Evolutionary conservation across 805 yeast species (phyloP).

Genomic region (Starmerella gropengiesseri): DNA sequence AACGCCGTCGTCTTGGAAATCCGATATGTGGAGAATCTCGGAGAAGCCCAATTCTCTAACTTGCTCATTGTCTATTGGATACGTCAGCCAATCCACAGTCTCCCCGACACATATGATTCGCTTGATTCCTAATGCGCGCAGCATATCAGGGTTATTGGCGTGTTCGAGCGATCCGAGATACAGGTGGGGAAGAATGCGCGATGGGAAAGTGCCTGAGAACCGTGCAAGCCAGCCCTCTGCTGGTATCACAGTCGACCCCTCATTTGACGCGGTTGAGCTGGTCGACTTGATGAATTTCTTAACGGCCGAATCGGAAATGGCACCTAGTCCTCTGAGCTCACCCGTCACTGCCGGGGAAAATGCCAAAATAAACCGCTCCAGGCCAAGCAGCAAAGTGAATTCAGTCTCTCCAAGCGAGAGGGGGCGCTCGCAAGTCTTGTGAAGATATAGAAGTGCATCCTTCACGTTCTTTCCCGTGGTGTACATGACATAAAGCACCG

Average conservation of each 20-base stretch:
- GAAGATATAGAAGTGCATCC: slow-evolving; percentile 5
- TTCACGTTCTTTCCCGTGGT: neutral
- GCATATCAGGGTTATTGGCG: slow-evolving; percentile 59
- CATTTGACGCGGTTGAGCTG: neutral
- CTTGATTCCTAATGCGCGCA: slow-evolving; percentile 54
- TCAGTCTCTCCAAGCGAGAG: neutral
- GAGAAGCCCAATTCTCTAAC: slow-evolving; percentile 1
- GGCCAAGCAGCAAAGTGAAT: neutral
- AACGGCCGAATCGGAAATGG: neutral
- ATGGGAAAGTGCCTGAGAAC: slow-evolving; percentile 64
- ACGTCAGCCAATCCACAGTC: slow-evolving; percentile 48
- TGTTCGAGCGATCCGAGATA: slow-evolving; percentile 77
- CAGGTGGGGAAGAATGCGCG: slow-evolving; percentile 68
- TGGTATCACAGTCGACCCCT: neutral
- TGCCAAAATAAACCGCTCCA: neutral
- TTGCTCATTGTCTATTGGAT: slow-evolving; percentile 8
- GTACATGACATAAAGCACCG: slow-evolving; percentile 38
- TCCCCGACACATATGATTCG: slow-evolving; percentile 85
- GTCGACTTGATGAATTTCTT: neutral
- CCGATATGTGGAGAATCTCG: slow-evolving; percentile 51
- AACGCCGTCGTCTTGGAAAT: slow-evolving; percentile 84
- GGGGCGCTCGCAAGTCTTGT: neutral
- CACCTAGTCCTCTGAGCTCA: too few relatives aligned
- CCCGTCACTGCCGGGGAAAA: neutral
- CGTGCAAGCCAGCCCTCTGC: neutral